These are phyloP conservation scores for Coniophora puteana DNA, from an alignment of 1,284 basidiomycete genomes.

Conservation along the genomic window DNA sequence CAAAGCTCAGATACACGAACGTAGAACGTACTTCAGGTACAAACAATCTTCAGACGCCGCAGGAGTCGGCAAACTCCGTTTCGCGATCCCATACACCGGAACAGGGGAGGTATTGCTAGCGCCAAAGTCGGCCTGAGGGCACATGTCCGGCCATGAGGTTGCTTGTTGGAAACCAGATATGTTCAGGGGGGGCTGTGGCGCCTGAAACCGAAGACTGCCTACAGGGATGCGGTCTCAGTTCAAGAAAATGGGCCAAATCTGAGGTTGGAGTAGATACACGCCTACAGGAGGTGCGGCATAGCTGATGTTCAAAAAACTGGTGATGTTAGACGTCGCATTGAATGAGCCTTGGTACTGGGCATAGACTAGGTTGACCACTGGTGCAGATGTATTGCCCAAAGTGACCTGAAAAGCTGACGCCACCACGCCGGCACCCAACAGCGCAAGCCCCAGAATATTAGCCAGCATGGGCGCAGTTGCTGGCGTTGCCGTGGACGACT, in stretches of 20 bases:
- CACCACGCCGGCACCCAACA: too few species aligned
- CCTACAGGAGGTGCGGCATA: slow-evolving; percentile 4
- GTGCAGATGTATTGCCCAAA: background rate
- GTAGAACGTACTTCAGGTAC: background rate
- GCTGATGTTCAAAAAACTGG: slow-evolving; percentile 2
- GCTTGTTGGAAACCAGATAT: slow-evolving; percentile 3
- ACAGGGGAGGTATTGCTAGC: background rate
- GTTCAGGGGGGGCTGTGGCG: slow-evolving; percentile 3
- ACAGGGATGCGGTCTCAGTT: background rate
- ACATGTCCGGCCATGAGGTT: slow-evolving; percentile 2
- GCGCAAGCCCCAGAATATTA: too few species aligned
- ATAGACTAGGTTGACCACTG: background rate
- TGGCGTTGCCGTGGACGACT: too few species aligned
- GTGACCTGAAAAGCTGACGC: background rate
- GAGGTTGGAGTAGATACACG: too few species aligned
- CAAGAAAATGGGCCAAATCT: background rate
- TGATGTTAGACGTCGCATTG: background rate
- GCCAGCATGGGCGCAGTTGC: too few species aligned
- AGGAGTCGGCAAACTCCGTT: background rate
- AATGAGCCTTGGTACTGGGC: background rate
- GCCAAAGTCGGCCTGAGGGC: slow-evolving; percentile 1
- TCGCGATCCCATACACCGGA: slow-evolving; percentile 1
- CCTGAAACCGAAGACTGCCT: slow-evolving; percentile 5
- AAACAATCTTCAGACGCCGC: slow-evolving; percentile 1
- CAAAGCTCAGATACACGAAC: background rate